Percentiles rank a stretch among this genome's conserved stretches.
Conservation (phyloP, 2,329 filamentous ascomycete genomes). For the Verticillium dahliae region DNA sequence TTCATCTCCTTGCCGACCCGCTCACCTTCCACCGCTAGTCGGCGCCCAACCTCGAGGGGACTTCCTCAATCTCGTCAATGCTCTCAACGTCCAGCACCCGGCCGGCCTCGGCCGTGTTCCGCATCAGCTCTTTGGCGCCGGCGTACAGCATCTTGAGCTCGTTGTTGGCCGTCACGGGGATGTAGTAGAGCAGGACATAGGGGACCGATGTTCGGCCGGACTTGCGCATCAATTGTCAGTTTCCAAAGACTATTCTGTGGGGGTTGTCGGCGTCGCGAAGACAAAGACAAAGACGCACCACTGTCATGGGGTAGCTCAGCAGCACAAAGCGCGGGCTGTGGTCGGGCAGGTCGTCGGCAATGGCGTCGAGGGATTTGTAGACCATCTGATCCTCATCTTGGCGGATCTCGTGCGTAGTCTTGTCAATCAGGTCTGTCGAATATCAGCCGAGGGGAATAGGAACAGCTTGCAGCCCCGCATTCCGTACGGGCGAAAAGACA, state of each 20-base stretch:
- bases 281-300: conserved; percentile 47
- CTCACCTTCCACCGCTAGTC: not conserved
- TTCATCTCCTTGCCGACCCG: not conserved
- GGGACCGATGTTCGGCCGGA: conserved; percentile 83
- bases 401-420: conserved; percentile 81
- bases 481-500: not conserved
- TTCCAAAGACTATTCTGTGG: not conserved
- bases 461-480: not conserved
- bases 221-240: conserved; percentile 43
- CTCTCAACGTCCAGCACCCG: conserved; percentile 79
- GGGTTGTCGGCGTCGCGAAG: not conserved
- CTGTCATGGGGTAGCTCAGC: conserved; percentile 81
- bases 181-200: conserved; percentile 91
- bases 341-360: conserved; percentile 86
- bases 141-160: conserved; percentile 91
- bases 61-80: conserved; percentile 73
- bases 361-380: conserved; percentile 73
- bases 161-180: conserved; percentile 84
- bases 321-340: conserved; percentile 86
- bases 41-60: conserved; percentile 56
- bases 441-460: not conserved
- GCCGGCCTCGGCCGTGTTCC: conserved; percentile 85
- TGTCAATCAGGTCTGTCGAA: conserved; percentile 80
- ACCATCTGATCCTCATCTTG: conserved; percentile 69
- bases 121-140: conserved; percentile 91